Evolutionary conservation across 306 rosid species (phyloP).

Genomic region (Cucurbita maxima): DNA sequence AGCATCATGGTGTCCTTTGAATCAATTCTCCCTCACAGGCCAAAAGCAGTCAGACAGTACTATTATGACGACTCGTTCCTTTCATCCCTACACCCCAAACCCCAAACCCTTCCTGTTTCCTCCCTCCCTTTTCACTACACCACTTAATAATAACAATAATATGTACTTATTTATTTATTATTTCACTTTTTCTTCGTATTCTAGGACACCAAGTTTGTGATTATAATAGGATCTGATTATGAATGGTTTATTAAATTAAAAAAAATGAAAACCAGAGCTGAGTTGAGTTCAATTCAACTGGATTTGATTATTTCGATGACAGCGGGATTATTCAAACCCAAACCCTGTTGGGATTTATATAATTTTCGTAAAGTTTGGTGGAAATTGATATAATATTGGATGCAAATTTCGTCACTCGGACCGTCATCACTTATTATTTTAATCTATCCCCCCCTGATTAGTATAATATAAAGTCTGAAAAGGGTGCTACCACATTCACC

Average conservation of each 20-base stretch:
- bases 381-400: background rate
- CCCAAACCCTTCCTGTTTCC: constrained; percentile 9
- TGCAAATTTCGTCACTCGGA: constrained; percentile 4
- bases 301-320: background rate
- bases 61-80: constrained; percentile 78
- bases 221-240: background rate
- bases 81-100: constrained; percentile 34
- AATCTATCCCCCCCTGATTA: background rate
- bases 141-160: background rate
- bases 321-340: constrained; percentile 3
- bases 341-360: background rate
- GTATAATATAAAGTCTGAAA: background rate
- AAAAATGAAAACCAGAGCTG: too few species aligned
- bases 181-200: too few species aligned
- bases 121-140: background rate
- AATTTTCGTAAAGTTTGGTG: background rate
- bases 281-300: background rate
- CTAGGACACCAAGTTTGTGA: constrained; percentile 1
- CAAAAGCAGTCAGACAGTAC: constrained; percentile 90
- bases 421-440: constrained; percentile 10
- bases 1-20: constrained; percentile 75
- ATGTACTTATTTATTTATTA: too few species aligned
- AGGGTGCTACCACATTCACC: background rate
- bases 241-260: background rate
- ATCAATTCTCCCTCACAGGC: constrained; percentile 54